These are phyloP conservation scores for Cardamine chenopodiifolia DNA, from an alignment of 345 rosid genomes.

Conservation along the genomic window DNA sequence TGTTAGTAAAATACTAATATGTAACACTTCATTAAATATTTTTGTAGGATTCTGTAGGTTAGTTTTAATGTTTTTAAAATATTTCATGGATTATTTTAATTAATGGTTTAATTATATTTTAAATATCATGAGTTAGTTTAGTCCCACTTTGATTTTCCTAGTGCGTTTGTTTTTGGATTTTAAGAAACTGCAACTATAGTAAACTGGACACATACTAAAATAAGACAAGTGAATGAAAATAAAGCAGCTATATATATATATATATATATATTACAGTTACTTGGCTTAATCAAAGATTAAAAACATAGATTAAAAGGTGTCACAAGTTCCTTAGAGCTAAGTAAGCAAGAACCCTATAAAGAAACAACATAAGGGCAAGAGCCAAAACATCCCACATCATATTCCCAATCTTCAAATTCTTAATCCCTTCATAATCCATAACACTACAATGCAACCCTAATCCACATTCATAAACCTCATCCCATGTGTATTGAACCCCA, in stretches of 20 bases:
- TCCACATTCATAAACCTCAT: slow-evolving; percentile 69
- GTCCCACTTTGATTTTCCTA: background rate
- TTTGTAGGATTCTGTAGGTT: too few relatives aligned
- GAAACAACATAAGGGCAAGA: slow-evolving; percentile 67
- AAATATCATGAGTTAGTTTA: background rate
- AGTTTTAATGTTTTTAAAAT: too few relatives aligned
- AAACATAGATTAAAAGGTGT: background rate
- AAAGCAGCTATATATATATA: slow-evolving; percentile 8
- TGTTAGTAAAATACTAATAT: background rate
- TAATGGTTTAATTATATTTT: background rate
- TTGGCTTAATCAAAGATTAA: background rate
- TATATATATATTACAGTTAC: slow-evolving; percentile 21
- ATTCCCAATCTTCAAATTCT: slow-evolving; percentile 52
- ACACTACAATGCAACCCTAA: slow-evolving; percentile 60
- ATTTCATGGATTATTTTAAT: background rate
- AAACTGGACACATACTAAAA: too few relatives aligned
- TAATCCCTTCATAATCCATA: slow-evolving; percentile 70
- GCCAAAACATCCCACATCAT: slow-evolving; percentile 65
- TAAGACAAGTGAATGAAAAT: background rate
- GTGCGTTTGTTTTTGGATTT: background rate
- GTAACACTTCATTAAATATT: too few relatives aligned
- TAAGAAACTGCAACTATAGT: background rate
- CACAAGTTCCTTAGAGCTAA: slow-evolving; percentile 56
- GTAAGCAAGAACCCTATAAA: slow-evolving; percentile 81
- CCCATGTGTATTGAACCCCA: slow-evolving; percentile 67